phyloP scores from a whole-genome alignment of 768 basidiomycete genomes.

The Bullera alba region DNA sequence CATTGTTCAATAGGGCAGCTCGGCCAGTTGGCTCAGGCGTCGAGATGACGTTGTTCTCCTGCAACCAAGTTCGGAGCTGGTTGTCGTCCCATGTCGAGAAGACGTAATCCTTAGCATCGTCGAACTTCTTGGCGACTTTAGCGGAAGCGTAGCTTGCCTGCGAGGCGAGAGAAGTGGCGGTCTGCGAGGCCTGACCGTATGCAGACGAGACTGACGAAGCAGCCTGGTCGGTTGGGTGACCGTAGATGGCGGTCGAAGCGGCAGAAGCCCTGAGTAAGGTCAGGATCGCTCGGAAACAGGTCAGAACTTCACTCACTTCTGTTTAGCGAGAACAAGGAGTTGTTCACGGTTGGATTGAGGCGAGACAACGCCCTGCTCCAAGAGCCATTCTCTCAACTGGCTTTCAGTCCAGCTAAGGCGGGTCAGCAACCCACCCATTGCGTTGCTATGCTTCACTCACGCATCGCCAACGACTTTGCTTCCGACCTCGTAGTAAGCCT shows the following conservation, averaged over 20 bases:
- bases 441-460: constrained; percentile 13
- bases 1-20: constrained; percentile 62
- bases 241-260: constrained; percentile 53
- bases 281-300: not conserved
- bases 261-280: constrained; percentile 52
- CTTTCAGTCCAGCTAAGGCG: constrained; percentile 67
- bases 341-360: constrained; percentile 74
- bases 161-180: constrained; percentile 17
- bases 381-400: constrained; percentile 69
- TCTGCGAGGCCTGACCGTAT: constrained; percentile 10
- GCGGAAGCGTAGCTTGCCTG: constrained; percentile 42
- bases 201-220: constrained; percentile 38
- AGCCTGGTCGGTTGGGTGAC: constrained; percentile 49
- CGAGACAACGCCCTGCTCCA: constrained; percentile 77
- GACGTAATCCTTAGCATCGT: constrained; percentile 75
- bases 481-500: constrained; percentile 48
- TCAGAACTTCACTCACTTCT: constrained; percentile 51
- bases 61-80: constrained; percentile 62
- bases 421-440: not conserved
- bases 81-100: constrained; percentile 86
- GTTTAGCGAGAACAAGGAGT: constrained; percentile 68
- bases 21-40: constrained; percentile 58
- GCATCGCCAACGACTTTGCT: constrained; percentile 62
- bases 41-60: constrained; percentile 65
- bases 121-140: constrained; percentile 48